A percentile compares a stretch with the other conserved stretches of the same genome.
These are phyloP conservation scores for Elongisporangium undulatum DNA, from an alignment of 352 stramenopile species.

Conservation along the genomic window DNA sequence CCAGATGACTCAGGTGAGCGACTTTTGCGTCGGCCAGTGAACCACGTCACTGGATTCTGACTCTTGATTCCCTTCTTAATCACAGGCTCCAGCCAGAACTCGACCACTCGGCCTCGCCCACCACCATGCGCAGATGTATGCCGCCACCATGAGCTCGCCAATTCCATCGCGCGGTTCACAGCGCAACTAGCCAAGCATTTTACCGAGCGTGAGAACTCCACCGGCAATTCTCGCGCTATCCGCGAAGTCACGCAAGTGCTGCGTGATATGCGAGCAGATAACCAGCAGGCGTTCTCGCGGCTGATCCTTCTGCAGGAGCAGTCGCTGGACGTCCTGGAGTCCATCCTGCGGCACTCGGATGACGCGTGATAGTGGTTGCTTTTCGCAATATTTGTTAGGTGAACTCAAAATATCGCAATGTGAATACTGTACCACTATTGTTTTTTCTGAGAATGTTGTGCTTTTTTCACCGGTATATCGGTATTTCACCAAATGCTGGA, in stretches of 20 bases:
- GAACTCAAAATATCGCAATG: not conserved
- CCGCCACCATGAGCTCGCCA: slow-evolving; percentile 50
- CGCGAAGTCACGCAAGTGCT: slow-evolving; percentile 39
- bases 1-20: slow-evolving; percentile 16
- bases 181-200: slow-evolving; percentile 55
- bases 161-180: slow-evolving; percentile 57
- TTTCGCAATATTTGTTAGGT: slow-evolving; percentile 27
- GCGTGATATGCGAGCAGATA: slow-evolving; percentile 46
- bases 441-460: not conserved
- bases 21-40: slow-evolving; percentile 4
- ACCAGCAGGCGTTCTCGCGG: slow-evolving; percentile 31
- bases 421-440: no score
- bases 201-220: slow-evolving; percentile 25
- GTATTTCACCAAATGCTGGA: not conserved
- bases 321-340: slow-evolving; percentile 58
- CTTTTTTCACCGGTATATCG: not conserved
- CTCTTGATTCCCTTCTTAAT: slow-evolving; percentile 5
- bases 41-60: not conserved
- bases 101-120: slow-evolving; percentile 29
- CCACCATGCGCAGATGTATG: slow-evolving; percentile 23
- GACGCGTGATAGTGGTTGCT: not conserved
- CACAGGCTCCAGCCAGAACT: slow-evolving; percentile 28
- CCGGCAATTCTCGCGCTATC: slow-evolving; percentile 20
- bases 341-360: slow-evolving; percentile 33
- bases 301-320: slow-evolving; percentile 68